Percentiles rank a stretch among this genome's conserved stretches.
These are phyloP conservation scores for Blepharisma japonicum DNA, from an alignment of 73 alveolate genomes.

Conservation along the genomic window DNA sequence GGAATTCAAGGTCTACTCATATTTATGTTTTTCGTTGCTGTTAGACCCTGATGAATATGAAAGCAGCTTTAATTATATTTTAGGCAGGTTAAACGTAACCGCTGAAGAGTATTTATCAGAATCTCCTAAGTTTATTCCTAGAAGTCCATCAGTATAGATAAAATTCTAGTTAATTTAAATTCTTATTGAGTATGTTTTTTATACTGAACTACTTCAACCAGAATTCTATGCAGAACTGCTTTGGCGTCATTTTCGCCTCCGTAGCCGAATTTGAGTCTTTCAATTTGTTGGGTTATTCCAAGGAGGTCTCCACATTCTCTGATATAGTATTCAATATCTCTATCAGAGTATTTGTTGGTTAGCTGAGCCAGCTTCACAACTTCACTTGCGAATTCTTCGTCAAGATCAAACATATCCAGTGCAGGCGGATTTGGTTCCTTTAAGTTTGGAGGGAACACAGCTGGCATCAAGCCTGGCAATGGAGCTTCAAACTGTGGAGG, in stretches of 20 bases:
- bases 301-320: conserved; percentile 89
- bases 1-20: conserved; percentile 13
- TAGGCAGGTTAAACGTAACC: too few species aligned
- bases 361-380: conserved; percentile 87
- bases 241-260: conserved; percentile 30
- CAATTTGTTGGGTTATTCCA: conserved; percentile 79
- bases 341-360: conserved; percentile 91
- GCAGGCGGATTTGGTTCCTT: conserved; percentile 96
- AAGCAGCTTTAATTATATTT: not conserved
- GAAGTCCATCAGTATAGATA: too few species aligned
- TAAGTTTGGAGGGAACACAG: conserved; percentile 96
- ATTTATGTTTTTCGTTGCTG: not conserved
- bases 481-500: conserved; percentile 99
- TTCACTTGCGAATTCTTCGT: conserved; percentile 96
- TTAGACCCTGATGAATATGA: not conserved
- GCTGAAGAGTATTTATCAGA: too few species aligned
- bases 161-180: too few species aligned
- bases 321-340: conserved; percentile 88
- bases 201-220: conserved; percentile 20
- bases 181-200: not conserved
- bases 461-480: conserved; percentile 85
- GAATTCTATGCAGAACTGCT: conserved; percentile 9
- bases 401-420: conserved; percentile 96
- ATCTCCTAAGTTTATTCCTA: too few species aligned
- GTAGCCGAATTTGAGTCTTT: conserved; percentile 34